Evolutionary conservation across 202 grass and related monocot genomes (phyloP).

Genomic region (Alloteropsis angusta): DNA sequence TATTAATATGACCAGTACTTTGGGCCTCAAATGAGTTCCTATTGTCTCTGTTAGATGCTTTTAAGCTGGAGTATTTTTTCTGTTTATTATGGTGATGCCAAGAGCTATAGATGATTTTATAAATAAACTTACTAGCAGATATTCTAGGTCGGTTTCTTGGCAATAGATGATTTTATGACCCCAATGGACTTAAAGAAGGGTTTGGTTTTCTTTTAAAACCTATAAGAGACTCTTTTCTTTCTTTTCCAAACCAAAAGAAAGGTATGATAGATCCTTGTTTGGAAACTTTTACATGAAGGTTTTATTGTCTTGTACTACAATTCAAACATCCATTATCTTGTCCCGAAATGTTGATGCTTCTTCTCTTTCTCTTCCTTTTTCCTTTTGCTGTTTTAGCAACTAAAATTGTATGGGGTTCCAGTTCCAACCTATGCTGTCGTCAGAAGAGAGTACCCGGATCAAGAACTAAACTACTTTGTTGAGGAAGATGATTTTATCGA

Average conservation of each 20-base stretch:
- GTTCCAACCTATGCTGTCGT: conserved; percentile 90
- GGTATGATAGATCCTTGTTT: neutral
- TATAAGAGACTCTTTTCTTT: neutral
- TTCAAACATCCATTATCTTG: conserved; percentile 1
- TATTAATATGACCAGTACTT: conserved; percentile 29
- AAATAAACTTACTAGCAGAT: neutral
- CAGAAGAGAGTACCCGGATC: conserved; percentile 73
- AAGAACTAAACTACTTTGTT: conserved; percentile 85
- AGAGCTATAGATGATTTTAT: neutral
- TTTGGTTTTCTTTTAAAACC: neutral
- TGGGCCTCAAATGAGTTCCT: conserved; percentile 2
- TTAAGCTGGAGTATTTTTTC: conserved; percentile 28
- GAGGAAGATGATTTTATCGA: conserved; percentile 98
- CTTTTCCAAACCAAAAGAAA: neutral
- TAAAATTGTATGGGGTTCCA: conserved; percentile 73
- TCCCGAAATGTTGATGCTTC: conserved; percentile 19
- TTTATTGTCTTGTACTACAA: neutral
- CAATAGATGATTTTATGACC: conserved; percentile 4
- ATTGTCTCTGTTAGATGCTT: conserved; percentile 7
- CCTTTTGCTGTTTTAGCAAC: conserved; percentile 47
- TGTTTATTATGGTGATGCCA: conserved; percentile 4
- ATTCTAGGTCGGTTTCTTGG: neutral
- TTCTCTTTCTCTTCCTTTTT: neutral
- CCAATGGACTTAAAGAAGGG: neutral
- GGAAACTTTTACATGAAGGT: neutral